phyloP scores from a whole-genome alignment of 2,329 filamentous ascomycete species.

The Phyllosticta ampelicida region DNA sequence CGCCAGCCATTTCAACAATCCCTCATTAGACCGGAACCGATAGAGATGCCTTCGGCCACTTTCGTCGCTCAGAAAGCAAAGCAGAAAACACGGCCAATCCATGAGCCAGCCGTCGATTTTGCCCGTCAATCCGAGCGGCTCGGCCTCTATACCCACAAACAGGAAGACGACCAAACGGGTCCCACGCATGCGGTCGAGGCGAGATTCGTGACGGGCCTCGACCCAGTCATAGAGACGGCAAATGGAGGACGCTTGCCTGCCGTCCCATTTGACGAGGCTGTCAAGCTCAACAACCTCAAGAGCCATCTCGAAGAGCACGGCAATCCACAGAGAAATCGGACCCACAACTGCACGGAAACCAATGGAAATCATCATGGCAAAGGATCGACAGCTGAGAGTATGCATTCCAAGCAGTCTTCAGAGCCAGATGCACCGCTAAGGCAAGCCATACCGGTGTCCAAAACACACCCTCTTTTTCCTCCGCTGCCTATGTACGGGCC shows the following conservation, averaged over 20 bases:
- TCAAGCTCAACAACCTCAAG: conserved; percentile 55
- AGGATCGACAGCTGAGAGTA: conserved; percentile 11
- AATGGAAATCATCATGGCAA: conserved; percentile 29
- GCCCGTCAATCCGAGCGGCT: conserved; percentile 46
- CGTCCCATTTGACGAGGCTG: conserved; percentile 59
- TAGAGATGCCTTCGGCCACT: conserved; percentile 4
- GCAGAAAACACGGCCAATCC: conserved; percentile 15
- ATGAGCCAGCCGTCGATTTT: conserved; percentile 43
- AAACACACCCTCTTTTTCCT: conserved; percentile 73
- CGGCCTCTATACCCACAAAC: conserved; percentile 28
- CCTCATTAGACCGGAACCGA: not conserved
- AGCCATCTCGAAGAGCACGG: conserved; percentile 37
- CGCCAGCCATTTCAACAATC: not conserved
- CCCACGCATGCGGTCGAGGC: conserved; percentile 51
- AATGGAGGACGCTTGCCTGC: conserved; percentile 57
- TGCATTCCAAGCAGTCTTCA: conserved; percentile 27
- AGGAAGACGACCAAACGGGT: conserved; percentile 32
- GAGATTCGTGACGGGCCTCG: conserved; percentile 52
- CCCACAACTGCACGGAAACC: conserved; percentile 19
- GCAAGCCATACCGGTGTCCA: conserved; percentile 46
- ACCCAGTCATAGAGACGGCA: conserved; percentile 59
- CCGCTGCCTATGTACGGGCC: conserved; percentile 74
- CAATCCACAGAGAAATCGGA: conserved; percentile 17
- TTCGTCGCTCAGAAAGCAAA: conserved; percentile 11
- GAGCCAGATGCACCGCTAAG: conserved; percentile 37